Evolutionary conservation across 768 basidiomycete genomes (phyloP), one percentile per base, ranked within the genome.

Genomic region (Sistotremastrum suecicum): DNA sequence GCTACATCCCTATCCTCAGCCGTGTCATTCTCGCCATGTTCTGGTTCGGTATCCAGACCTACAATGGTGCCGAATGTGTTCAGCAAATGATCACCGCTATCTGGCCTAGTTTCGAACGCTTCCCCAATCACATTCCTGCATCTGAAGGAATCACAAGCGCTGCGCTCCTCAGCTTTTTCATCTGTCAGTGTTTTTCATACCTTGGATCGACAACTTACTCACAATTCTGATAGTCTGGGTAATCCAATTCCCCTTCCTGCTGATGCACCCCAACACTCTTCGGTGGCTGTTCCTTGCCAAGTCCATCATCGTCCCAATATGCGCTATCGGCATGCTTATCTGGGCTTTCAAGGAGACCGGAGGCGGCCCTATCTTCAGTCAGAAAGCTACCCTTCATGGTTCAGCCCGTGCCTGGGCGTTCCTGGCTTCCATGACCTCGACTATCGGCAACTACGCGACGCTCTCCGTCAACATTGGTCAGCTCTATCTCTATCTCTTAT

Each of bases 1-100:
- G 84, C 56, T 90, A 87, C 62, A 89, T 89, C 60, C 78, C 75
- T 48, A 82, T 91, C 40, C 58, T 89, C 48, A 85, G 82, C 52
- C 75, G 86, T 20, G 72, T 78, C 39, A 63, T 86, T 12, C 71
- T 90, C 28, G 69, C 82, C 35, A 74, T 87, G 71, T 83, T 88
- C 59, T 90, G 87, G 83, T 83, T 83, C 48, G 77, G 76, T 5
- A 71, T 83, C 11, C 81, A 81, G 68, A 66, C 72, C 8, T 77
- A 60, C 49, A 71, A 66, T 7, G 77, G 81, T 5, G 80, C 78
- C n/a, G 78, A 85, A 60, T 80, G 76, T 48, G 68, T 85, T 20
- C 81, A 83, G 54, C 83, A 84, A 62, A 84, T 83, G 81, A 63
- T 85, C 10, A 83, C 81, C 57, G 84, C 84, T 1, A 83, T 88